Evolutionary conservation across 306 rosid genomes (phyloP), one percentile per base, ranked within the genome.

Genomic region (Leucaena leucocephala): DNA sequence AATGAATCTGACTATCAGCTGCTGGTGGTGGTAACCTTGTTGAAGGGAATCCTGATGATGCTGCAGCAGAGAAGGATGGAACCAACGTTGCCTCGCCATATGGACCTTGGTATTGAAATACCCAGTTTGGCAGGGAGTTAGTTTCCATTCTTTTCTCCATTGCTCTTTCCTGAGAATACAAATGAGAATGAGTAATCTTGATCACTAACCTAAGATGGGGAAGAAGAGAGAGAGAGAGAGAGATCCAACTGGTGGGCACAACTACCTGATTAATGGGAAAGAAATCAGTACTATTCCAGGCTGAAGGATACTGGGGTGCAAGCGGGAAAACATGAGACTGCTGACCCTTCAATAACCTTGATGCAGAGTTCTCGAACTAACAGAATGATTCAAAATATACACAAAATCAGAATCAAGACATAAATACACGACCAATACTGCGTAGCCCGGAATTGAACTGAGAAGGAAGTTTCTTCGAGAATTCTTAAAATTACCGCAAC

Each of bases 41-140:
- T 75, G 92, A 82, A 70, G 97, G 93, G 98, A 94, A 94, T 94
- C 98, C 97, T 92, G 98, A 94, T 94, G 98, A 94, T 94, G 98
- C 98, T 92, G 98, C 97, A 87, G 92, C 83, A 86, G 93, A 88
- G 90, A 92, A 87, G 73, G 85, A 84, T 55, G 92, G 90, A 76
- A 79, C 35, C 68, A 83, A 85, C 71, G 83, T 79, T 70, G 91
- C 82, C 80, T 85, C 84, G 40, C 86, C 86, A 52, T 82, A 81
- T 44, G 87, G 89, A 81, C 84, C 84, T 81, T 86, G 92, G 72
- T 83, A 77, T 80, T 84, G 93, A 88, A 89, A 84, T 58, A 90
- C 83, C 94, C 92, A 82, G 57, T 85, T 88, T 13, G 90, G 86
- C 59, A 79, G 54, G 75, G 91, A 82, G 74, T 73, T 81, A 71